A percentile compares a stretch with the other conserved stretches of the same genome.
These are phyloP conservation scores for Styphnolobium japonicum DNA, from an alignment of 306 rosid genomes.

Conservation along the genomic window DNA sequence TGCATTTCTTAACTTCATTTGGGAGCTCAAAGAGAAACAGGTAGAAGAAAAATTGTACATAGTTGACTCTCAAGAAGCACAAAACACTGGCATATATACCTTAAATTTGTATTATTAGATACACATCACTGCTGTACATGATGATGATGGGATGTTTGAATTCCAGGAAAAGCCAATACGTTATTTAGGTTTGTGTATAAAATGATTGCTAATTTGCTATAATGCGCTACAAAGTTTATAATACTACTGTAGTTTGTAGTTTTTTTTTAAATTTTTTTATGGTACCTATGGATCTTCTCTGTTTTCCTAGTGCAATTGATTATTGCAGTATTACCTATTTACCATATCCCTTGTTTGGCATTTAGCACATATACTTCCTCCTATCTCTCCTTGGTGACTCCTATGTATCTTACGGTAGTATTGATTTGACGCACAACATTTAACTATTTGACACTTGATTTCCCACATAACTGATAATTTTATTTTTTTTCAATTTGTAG, in stretches of 20 bases:
- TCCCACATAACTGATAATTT: slow-evolving; percentile 1
- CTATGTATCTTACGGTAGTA: background rate
- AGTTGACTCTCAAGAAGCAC: background rate
- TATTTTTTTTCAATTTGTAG: slow-evolving; percentile 17
- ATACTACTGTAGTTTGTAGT: background rate
- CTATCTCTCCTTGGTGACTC: background rate
- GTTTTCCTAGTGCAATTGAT: background rate
- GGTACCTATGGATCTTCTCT: background rate
- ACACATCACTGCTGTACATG: background rate
- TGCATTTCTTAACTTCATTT: background rate
- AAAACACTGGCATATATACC: background rate
- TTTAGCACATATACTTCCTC: slow-evolving; percentile 14
- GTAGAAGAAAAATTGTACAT: slow-evolving; percentile 4
- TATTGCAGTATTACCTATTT: background rate
- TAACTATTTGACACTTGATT: slow-evolving; percentile 5
- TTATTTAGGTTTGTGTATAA: background rate
- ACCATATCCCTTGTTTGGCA: background rate
- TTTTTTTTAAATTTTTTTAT: background rate
- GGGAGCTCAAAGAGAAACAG: background rate
- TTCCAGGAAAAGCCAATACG: background rate
- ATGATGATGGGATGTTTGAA: background rate
- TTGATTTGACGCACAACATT: background rate
- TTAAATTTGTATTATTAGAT: background rate
- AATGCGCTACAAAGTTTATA: background rate
- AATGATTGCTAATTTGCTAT: background rate